Conservation (phyloP, 208 protist genomes). For the Spongospora subterranea region DNA sequence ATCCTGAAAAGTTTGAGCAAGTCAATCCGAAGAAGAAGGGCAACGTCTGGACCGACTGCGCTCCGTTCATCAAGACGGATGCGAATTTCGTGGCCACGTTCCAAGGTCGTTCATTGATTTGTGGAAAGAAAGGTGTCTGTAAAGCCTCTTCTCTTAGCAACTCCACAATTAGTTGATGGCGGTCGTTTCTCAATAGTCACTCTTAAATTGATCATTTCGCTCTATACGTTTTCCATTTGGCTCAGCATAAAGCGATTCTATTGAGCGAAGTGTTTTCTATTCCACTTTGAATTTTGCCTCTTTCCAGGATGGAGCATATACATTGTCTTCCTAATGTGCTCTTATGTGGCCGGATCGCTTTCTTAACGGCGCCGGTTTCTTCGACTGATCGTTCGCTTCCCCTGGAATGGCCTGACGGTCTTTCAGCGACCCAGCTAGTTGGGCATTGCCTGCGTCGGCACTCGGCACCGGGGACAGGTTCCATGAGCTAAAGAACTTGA, state of each 20-base stretch:
- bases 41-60: not conserved
- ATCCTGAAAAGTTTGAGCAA: not conserved
- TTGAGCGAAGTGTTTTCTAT: too few relatives aligned
- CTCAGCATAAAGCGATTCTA: too few relatives aligned
- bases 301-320: not conserved
- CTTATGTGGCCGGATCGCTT: not conserved
- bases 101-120: not conserved
- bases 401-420: not conserved
- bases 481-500: not conserved
- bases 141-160: not conserved
- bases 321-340: not conserved
- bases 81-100: not conserved
- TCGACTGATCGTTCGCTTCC: not conserved
- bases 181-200: not conserved
- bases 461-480: not conserved
- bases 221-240: too few relatives aligned
- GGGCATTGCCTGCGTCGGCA: not conserved
- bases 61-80: constrained; percentile 35
- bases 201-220: not conserved
- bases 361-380: not conserved
- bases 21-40: constrained; percentile 55
- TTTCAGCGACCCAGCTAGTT: not conserved
- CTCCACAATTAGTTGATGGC: not conserved
- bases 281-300: too few relatives aligned
- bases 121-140: not conserved